Evolutionary conservation across 2,329 filamentous ascomycete species (phyloP), one percentile per base, ranked within the genome.

Genomic region (Calycina herbarum): DNA sequence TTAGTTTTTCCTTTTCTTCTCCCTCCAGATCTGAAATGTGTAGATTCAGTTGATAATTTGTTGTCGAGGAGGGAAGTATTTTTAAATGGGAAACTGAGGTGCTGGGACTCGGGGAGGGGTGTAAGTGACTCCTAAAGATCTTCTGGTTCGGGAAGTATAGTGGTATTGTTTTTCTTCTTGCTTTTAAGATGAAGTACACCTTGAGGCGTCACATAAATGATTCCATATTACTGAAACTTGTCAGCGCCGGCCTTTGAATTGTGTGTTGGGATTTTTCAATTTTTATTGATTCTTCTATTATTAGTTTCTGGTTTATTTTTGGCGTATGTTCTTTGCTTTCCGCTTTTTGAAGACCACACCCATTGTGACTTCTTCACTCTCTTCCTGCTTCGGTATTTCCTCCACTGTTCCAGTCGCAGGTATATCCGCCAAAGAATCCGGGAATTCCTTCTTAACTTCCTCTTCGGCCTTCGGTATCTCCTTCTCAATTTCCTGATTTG

Each of bases 291-390:
- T 48, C 20, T 54, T 54, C 20, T 54, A 54, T 54, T 54, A 54
- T 24, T 13, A 27, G 20, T 54, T 13, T 15, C 4, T 27, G 20
- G 10, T 54, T 74, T 63, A 88, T 75, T 85, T 88, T 71, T 88
- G 84, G 24, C 87, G 83, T 42, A 88, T 81, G 61, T 83, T 85
- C 80, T 88, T 90, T 15, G 86, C 82, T 74, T 93, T 94, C 63
- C 91, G 82, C 79, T 93, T 94, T 79, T 94, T 94, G 78, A 94
- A 95, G 2, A 93, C 80, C 1, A 93, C 83, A 2, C 84, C 81
- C 11, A 80, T 74, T 2, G 75, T 69, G 10, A 71, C 73, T 27
- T 64, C 68, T 40, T 69, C 67, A 11, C 68, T 69, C 73, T 67
- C 58, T 71, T 71, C 71, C 71, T 76, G 33, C 70, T 76, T 70